Evolutionary conservation across 192 early-diverging fungal species (phyloP).

Genomic region (Coemansia aciculifera): DNA sequence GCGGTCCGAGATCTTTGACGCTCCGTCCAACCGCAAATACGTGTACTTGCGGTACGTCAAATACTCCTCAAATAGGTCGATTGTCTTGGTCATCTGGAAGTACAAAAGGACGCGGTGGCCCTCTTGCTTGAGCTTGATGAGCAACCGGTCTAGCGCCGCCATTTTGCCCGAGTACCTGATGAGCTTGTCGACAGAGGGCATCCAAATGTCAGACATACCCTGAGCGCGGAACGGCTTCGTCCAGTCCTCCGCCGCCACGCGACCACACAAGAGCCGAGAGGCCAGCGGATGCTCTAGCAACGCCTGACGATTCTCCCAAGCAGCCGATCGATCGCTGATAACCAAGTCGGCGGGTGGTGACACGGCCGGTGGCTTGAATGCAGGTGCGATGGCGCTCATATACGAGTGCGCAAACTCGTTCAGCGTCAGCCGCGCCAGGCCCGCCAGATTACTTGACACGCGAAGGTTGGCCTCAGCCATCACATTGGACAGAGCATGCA

Average conservation of each 20-base stretch:
- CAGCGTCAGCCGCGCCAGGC: conserved; percentile 29
- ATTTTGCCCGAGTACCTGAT: conserved; percentile 82
- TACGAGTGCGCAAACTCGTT: conserved; percentile 36
- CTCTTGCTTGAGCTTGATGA: conserved; percentile 71
- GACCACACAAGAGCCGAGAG: conserved; percentile 31
- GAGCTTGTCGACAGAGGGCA: conserved; percentile 74
- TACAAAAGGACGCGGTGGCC: conserved; percentile 80
- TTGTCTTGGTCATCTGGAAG: conserved; percentile 91
- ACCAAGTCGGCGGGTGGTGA: conserved; percentile 65
- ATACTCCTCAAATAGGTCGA: conserved; percentile 88
- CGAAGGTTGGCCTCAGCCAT: conserved; percentile 36
- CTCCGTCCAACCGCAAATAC: conserved; percentile 87
- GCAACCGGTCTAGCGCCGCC: conserved; percentile 66
- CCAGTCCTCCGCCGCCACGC: conserved; percentile 33
- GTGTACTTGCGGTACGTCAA: conserved; percentile 80
- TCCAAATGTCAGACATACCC: conserved; percentile 66
- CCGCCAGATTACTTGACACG: conserved; percentile 35
- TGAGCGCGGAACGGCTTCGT: conserved; percentile 46
- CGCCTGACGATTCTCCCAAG: conserved; percentile 54
- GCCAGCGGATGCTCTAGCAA: conserved; percentile 35
- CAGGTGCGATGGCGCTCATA: conserved; percentile 43
- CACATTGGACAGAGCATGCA: conserved; percentile 46
- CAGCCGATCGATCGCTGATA: conserved; percentile 64
- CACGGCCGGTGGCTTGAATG: conserved; percentile 59
- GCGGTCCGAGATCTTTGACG: conserved; percentile 82